Base-by-base conservation (phyloP, 768 basidiomycete species). In the Rhizopogon salebrosus region DNA sequence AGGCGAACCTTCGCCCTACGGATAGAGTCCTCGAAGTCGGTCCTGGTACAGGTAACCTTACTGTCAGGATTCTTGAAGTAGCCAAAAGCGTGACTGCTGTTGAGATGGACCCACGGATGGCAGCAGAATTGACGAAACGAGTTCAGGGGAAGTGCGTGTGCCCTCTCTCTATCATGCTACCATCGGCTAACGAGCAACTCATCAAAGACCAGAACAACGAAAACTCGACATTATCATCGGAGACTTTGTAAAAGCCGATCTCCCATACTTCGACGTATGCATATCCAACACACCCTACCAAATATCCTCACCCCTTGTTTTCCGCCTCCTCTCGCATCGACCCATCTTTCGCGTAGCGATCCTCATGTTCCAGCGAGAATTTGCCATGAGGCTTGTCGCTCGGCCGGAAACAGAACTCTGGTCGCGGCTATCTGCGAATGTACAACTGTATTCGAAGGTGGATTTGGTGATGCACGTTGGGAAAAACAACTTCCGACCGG, bases 351-450 rank as follows among this genome's bases (percentile, higher is more conserved):
- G 95, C 23, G 83, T 89, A 53, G 92, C 93, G 31, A 92, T 99
- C 56, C 89, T 99, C 73, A 99, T 99, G 97, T 99, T 99, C 75
- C 97, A 99, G 72, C 88, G 94, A 52, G 97, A 99, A 70, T 99
- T 99, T 63, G 97, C 97, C 0, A 77, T 95, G 55, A 87, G 97
- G 1, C 80, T 99, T 10, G 84, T 90, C 38, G 95, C 95, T 3
- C 77, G 81, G 22, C 93, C 97, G 0, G 85, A 85, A 7, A 85
- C 90, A 3, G 74, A 82, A 5, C 73, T 95, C 5, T 99, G 97
- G 97, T 97, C 93, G 46, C 80, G 97, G 38, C 73, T 99, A 18
- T 91, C 90, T 16, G 95, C 93, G 18, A 98, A 99, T 68, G 97
- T 98, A 10, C 97, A 98, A 71, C 83, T 99, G 3, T 99, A 97